Conservation (phyloP, 192 early-diverging fungal genomes). For the Coemansia sp. region DNA sequence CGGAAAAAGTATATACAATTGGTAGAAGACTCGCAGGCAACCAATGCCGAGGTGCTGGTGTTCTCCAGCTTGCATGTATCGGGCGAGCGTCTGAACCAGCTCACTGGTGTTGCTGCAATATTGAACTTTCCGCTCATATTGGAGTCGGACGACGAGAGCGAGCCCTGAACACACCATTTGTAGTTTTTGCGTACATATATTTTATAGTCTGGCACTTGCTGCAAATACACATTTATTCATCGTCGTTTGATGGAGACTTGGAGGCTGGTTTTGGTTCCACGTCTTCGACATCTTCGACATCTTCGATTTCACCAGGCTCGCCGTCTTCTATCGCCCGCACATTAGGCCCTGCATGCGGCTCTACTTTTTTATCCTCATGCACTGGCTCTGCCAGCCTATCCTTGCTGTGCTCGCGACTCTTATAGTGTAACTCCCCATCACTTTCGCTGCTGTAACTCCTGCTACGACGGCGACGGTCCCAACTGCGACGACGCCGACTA, state of each 20-base stretch:
- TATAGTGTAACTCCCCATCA: neutral
- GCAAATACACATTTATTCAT: neutral
- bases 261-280: constrained; percentile 5
- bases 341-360: neutral
- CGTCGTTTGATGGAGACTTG: too few relatives aligned
- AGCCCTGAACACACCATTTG: neutral
- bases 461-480: neutral
- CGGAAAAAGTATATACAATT: constrained; percentile 82
- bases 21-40: constrained; percentile 74
- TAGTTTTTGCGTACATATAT: neutral
- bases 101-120: constrained; percentile 94
- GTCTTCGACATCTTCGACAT: constrained; percentile 42
- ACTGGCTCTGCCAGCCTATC: neutral
- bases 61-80: constrained; percentile 93
- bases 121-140: constrained; percentile 87
- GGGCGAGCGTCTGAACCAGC: constrained; percentile 91
- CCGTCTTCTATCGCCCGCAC: constrained; percentile 35
- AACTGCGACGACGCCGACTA: neutral
- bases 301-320: constrained; percentile 52
- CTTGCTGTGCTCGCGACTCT: neutral
- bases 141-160: constrained; percentile 62
- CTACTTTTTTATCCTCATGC: neutral
- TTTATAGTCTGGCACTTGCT: neutral
- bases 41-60: constrained; percentile 76
- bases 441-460: constrained; percentile 1